Evolutionary conservation across 768 basidiomycete genomes (phyloP), one percentile per base, ranked within the genome.

Genomic region (Boletus barrowsii): DNA sequence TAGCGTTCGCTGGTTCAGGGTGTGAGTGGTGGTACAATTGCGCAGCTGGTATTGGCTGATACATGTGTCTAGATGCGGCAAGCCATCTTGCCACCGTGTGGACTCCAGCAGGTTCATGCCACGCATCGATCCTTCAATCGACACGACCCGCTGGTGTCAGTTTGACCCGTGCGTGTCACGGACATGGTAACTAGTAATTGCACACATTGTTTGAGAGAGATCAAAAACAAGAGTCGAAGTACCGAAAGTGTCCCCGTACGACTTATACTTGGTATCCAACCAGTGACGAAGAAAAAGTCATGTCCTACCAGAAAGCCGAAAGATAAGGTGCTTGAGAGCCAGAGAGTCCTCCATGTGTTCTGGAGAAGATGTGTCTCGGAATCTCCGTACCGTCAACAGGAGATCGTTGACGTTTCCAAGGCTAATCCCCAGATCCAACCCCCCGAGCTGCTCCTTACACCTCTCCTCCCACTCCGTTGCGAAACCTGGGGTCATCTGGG

Each of bases 261-360:
- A 49, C 20, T 15, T 30, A 3, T 51, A 32, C 24, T n/a, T 17
- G 10, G 15, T 29, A 45, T 30, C n/a, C 18, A 18, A 37, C n/a
- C n/a, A 24, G 26, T 15, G 40, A 24, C 13, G 24, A 33, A 42
- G 36, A 32, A 13, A 18, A 10, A 8, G 4, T 53, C 61, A 63
- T 7, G 14, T 10, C 32, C 45, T 33, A 53, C 26, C 33, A 42
- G 57, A 59, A 50, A 68, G 40, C 29, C 49, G 55, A 42, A 58
- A 58, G 24, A 67, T 36, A 37, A 63, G 44, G 20, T 29, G 13
- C 22, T 42, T 66, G 49, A 68, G 64, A 48, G 51, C 44, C 22
- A 32, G 26, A 32, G 64, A 55, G 33, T 67, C 66, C 41, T 60
- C 63, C 15, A 0, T 33, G 29, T 58, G 63, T 49, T 68, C 64